Conservation (phyloP, 331 rosid genomes). For the Telfairia occidentalis region DNA sequence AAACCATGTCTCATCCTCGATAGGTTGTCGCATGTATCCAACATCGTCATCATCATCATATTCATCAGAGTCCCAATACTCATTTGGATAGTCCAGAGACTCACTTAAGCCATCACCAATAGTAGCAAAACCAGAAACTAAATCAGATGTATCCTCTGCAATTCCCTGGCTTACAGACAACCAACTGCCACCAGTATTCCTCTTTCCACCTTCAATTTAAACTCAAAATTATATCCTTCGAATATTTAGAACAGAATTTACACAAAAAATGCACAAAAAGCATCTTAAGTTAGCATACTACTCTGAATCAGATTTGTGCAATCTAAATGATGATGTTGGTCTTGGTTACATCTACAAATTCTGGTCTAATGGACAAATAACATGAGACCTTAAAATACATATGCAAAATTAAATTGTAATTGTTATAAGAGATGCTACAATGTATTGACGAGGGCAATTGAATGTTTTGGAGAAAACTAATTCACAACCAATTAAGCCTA, state of each 20-base stretch:
- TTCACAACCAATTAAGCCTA: not conserved
- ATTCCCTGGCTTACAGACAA: slow-evolving; percentile 97
- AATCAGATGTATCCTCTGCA: slow-evolving; percentile 86
- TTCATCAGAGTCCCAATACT: slow-evolving; percentile 99
- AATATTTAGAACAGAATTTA: not conserved
- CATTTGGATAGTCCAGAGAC: slow-evolving; percentile 78
- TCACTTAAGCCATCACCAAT: slow-evolving; percentile 92
- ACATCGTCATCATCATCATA: slow-evolving; percentile 89
- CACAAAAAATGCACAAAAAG: slow-evolving; percentile 3
- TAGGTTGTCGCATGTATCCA: slow-evolving; percentile 97
- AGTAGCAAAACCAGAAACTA: slow-evolving; percentile 97
- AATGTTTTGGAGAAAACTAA: not conserved
- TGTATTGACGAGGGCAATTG: not conserved
- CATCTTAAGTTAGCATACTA: not conserved
- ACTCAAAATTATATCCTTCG: slow-evolving; percentile 14
- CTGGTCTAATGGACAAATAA: not conserved
- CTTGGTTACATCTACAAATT: not conserved
- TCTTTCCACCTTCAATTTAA: slow-evolving; percentile 62
- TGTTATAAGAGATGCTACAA: not conserved
- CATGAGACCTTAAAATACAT: not conserved
- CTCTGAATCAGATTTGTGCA: not conserved
- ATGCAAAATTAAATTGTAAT: not conserved
- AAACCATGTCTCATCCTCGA: slow-evolving; percentile 98
- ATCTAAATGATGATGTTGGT: not conserved
- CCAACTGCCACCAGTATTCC: slow-evolving; percentile 81